These are phyloP conservation scores for Euphorbia tirucalli DNA, from an alignment of 345 rosid species.

Conservation along the genomic window DNA sequence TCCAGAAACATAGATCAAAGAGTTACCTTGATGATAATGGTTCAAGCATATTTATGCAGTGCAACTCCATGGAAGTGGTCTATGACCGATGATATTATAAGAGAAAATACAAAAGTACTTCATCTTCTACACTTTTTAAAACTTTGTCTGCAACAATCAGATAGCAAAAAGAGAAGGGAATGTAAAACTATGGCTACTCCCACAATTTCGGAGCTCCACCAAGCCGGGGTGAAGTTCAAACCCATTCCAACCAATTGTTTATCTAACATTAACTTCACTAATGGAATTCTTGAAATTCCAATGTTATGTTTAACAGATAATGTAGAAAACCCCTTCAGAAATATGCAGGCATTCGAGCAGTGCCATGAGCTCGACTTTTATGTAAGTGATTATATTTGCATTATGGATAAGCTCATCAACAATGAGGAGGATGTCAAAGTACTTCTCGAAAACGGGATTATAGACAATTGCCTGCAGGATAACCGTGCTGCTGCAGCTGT, in stretches of 20 bases:
- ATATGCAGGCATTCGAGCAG: not conserved
- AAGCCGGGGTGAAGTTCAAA: not conserved
- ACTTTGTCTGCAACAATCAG: not conserved
- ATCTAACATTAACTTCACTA: not conserved
- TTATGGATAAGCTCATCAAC: not conserved
- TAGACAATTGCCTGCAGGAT: no score
- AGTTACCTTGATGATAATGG: no score
- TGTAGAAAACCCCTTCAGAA: not conserved
- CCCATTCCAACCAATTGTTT: not conserved
- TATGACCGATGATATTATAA: not conserved
- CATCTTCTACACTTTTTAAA: not conserved
- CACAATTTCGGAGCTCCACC: not conserved
- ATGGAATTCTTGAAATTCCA: not conserved
- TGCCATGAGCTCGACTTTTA: not conserved
- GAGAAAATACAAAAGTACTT: not conserved
- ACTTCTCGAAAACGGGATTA: no score
- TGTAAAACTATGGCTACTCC: not conserved
- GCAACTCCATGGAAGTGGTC: not conserved
- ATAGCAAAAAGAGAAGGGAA: not conserved
- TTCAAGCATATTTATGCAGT: no score
- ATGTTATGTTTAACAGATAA: not conserved
- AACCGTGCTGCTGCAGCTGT: no score
- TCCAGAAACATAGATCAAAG: no score
- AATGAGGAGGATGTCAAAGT: not conserved
- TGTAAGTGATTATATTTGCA: not conserved